Percentiles rank a stretch among this genome's conserved stretches.
These are phyloP conservation scores for Solanum tarapatanum DNA, from an alignment of 257 asterid species.

Conservation along the genomic window DNA sequence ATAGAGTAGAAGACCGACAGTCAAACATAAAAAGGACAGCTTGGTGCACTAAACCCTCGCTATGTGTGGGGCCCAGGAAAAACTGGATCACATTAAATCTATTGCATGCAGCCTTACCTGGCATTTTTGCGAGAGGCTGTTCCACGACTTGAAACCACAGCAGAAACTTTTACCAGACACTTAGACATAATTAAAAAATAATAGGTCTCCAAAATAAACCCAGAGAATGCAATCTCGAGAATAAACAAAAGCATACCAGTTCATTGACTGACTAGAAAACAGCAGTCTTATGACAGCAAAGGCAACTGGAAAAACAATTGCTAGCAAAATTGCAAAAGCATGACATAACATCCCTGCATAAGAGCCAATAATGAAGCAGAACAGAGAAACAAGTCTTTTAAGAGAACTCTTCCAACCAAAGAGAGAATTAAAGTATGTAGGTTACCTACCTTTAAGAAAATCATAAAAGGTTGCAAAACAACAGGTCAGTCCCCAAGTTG, in stretches of 20 bases:
- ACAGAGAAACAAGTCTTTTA: not conserved
- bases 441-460: conserved; percentile 83
- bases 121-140: not conserved
- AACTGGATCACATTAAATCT: not conserved
- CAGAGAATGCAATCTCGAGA: conserved; percentile 7
- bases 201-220: not conserved
- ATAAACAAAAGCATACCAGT: conserved; percentile 44
- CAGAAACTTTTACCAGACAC: not conserved
- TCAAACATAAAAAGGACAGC: not conserved
- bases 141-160: not conserved
- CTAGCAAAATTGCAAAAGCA: conserved; percentile 56
- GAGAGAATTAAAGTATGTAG: conserved; percentile 2
- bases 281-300: conserved; percentile 62
- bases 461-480: conserved; percentile 41
- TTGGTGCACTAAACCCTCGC: not conserved
- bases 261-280: conserved; percentile 66
- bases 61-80: not conserved
- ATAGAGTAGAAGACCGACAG: not conserved
- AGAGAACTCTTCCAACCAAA: conserved; percentile 1
- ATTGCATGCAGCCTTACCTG: not conserved
- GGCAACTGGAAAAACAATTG: conserved; percentile 51
- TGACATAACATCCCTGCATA: conserved; percentile 67
- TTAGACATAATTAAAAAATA: not conserved
- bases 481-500: conserved; percentile 35
- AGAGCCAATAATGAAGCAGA: conserved; percentile 1